Evolutionary conservation across 1,139 yeast species (phyloP), one percentile per base, ranked within the genome.

Genomic region (Geotrichum bryndzae): DNA sequence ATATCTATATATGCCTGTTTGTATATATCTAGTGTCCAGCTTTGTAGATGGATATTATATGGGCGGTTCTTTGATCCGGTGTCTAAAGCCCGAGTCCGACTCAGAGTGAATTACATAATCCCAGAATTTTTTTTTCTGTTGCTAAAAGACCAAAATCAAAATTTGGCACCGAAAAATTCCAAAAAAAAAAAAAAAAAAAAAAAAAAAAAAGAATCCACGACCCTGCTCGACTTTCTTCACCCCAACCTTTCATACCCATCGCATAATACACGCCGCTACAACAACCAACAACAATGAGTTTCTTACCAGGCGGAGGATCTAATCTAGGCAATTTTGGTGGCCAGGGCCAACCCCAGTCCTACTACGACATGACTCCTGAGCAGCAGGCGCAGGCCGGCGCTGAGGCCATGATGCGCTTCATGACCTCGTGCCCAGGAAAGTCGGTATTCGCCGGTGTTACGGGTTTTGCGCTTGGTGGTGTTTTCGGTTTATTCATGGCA

Each of bases 351-450:
- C 65, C 65, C 18, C 74, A 73, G 72, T 74, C 84, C 15, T 78
- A 82, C 65, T 75, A 82, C 56, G 90, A 90, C 69, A 86, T 92
- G 92, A 84, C 90, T 2, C 94, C 87, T 56, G 96, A 91, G 67
- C 97, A 92, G 72, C 96, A 90, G 76, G 97, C 96, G 2, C 95
- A 90, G 69, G 86, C 84, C 63, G 96, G 96, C 15, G 97, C 97
- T n/a, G 79, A 80, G 69, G 85, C 84, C 72, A 88, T 92, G 87
- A 83, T 90, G 73, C 84, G 81, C 60, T 83, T 88, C 75, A 90
- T 91, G 92, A 87, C 87, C 67, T 89, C 96, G 22, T 94, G 99
- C 77, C 97, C 98, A 0, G 98, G 98, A 27, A 94, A 94, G 74
- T 84, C 97, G 0, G 85, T 82, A 48, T 85, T 92, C 80, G 89